A percentile compares a stretch with the other conserved stretches of the same genome.
These are phyloP conservation scores for Podospora fimiseda DNA, from an alignment of 495 filamentous ascomycete genomes.

Conservation along the genomic window DNA sequence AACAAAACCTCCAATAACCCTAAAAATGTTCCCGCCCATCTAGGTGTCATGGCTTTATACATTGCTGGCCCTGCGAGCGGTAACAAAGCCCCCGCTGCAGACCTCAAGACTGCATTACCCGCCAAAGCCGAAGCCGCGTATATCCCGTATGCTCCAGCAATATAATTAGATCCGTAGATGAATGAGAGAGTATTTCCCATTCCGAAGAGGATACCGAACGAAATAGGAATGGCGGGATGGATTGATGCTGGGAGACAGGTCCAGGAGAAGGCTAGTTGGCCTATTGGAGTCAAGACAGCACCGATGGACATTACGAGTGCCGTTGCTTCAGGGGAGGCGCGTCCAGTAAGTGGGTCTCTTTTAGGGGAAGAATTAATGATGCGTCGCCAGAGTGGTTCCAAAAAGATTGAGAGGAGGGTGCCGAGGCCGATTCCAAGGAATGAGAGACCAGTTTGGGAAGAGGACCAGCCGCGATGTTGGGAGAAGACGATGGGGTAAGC, in stretches of 20 bases:
- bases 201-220: conserved; percentile 74
- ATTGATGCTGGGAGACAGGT: conserved; percentile 66
- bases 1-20: conserved; percentile 61
- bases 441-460: conserved; percentile 65
- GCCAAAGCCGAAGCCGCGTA: conserved; percentile 73
- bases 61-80: conserved; percentile 68
- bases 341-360: conserved; percentile 62
- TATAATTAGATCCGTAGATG: conserved; percentile 73
- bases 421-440: conserved; percentile 80
- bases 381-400: conserved; percentile 64
- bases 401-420: conserved; percentile 55
- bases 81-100: conserved; percentile 58
- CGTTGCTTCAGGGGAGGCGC: conserved; percentile 64
- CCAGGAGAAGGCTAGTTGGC: conserved; percentile 76
- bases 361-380: conserved; percentile 61
- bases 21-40: conserved; percentile 73
- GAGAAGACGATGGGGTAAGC: conserved; percentile 77
- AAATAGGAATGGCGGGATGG: conserved; percentile 67
- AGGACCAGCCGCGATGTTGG: conserved; percentile 64
- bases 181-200: conserved; percentile 71
- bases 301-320: conserved; percentile 67
- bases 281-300: conserved; percentile 58
- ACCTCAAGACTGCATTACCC: conserved; percentile 67
- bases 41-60: conserved; percentile 59
- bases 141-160: conserved; percentile 70